A percentile compares a stretch with the other conserved stretches of the same genome.
These are phyloP conservation scores for Exserohilum turcica DNA, from an alignment of 2,329 filamentous ascomycete genomes.

Conservation along the genomic window DNA sequence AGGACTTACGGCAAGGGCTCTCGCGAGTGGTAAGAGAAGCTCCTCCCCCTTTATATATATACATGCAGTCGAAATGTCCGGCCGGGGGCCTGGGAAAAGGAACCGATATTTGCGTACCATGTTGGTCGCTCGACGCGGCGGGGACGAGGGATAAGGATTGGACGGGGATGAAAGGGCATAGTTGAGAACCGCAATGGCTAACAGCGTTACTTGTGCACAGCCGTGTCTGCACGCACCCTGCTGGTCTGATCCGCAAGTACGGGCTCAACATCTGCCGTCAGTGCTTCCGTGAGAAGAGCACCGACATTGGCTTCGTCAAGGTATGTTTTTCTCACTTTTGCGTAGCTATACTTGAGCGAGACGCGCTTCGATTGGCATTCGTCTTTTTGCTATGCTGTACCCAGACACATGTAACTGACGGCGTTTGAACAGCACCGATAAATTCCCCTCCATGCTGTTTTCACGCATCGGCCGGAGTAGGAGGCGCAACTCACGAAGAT, in stretches of 20 bases:
- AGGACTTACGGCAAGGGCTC: constrained; percentile 97
- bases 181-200: constrained; percentile 27
- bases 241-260: constrained; percentile 99
- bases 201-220: constrained; percentile 52
- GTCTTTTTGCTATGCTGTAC: not conserved
- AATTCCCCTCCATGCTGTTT: constrained; percentile 25
- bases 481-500: constrained; percentile 38
- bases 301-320: constrained; percentile 72
- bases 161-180: constrained; percentile 3
- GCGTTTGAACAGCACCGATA: constrained; percentile 40
- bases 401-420: constrained; percentile 18
- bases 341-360: too few relatives aligned
- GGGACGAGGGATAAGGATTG: constrained; percentile 1
- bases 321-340: constrained; percentile 49
- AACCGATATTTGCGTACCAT: constrained; percentile 35
- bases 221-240: constrained; percentile 89
- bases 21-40: constrained; percentile 82
- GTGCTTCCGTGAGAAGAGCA: constrained; percentile 72
- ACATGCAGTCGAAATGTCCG: not conserved
- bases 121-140: constrained; percentile 1
- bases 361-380: too few relatives aligned
- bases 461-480: constrained; percentile 31
- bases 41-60: constrained; percentile 9
- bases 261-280: constrained; percentile 82
- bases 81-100: too few relatives aligned